Conservation (phyloP, 2,329 filamentous ascomycete species). For the Aspergillus fischeri region DNA sequence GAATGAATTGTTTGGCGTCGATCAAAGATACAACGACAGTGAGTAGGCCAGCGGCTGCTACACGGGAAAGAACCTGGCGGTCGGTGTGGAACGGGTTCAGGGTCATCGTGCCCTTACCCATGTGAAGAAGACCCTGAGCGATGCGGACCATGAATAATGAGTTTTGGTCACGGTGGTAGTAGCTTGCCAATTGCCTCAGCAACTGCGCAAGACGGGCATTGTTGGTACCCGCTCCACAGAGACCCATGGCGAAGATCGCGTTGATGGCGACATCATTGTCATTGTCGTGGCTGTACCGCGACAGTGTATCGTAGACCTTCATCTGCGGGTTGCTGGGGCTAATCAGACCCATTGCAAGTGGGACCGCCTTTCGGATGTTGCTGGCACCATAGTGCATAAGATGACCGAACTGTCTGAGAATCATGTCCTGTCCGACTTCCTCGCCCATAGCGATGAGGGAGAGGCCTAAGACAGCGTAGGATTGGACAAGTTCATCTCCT, state of each 20-base stretch:
- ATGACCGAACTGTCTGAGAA: conserved; percentile 92
- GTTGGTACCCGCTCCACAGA: conserved; percentile 94
- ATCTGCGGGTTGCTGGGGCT: conserved; percentile 98
- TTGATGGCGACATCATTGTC: conserved; percentile 98
- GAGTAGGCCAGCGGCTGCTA: conserved; percentile 82
- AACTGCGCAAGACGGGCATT: conserved; percentile 95
- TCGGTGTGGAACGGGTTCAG: conserved; percentile 99
- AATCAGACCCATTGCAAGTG: conserved; percentile 91
- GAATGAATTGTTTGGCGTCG: conserved; percentile 82
- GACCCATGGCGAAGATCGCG: conserved; percentile 98
- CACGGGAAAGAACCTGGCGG: conserved; percentile 87
- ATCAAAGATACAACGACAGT: conserved; percentile 91
- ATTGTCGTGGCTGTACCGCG: conserved; percentile 96
- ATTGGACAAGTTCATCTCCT: conserved; percentile 89
- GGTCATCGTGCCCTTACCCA: conserved; percentile 97
- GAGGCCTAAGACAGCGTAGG: conserved; percentile 91
- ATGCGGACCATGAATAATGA: conserved; percentile 99
- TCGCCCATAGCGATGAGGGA: conserved; percentile 97
- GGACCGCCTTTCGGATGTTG: conserved; percentile 94
- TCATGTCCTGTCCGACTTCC: conserved; percentile 98
- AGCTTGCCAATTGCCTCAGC: conserved; percentile 88
- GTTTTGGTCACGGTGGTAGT: conserved; percentile 96
- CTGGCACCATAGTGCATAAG: conserved; percentile 98
- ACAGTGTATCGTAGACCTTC: conserved; percentile 99
- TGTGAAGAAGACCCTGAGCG: conserved; percentile 93